Percentiles rank a stretch among this genome's conserved stretches.
phyloP scores from a whole-genome alignment of 1,284 basidiomycete genomes.

The Mycena citricolor region DNA sequence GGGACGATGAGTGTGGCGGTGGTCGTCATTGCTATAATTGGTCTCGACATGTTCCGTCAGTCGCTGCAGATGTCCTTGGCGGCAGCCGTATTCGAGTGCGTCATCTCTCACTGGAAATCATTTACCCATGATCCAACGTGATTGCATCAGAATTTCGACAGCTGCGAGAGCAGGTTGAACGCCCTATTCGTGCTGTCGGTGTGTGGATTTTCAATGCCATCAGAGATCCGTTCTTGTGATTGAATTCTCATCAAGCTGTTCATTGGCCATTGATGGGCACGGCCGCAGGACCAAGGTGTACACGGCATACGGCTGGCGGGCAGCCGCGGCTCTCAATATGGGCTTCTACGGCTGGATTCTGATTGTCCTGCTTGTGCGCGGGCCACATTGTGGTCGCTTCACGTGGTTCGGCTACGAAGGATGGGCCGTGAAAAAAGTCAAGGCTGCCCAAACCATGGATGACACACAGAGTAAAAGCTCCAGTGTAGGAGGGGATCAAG shows the following conservation, averaged over 20 bases:
- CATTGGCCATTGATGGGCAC: conserved; percentile 67
- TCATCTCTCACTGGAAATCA: background rate
- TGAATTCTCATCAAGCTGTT: conserved; percentile 41
- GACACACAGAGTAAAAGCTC: no score
- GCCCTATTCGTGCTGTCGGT: conserved; percentile 62
- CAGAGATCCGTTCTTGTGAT: no score
- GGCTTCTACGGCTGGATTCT: conserved; percentile 50
- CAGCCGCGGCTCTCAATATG: conserved; percentile 50
- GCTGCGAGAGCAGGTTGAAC: conserved; percentile 60
- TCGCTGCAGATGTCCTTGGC: conserved; percentile 45
- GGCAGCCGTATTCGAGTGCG: conserved; percentile 40
- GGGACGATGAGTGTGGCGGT: conserved; percentile 60
- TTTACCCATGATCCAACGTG: background rate
- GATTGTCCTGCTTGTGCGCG: conserved; percentile 45
- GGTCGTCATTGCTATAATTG: conserved; percentile 44
- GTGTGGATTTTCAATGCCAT: no score
- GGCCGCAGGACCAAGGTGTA: conserved; percentile 63
- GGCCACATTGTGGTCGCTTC: conserved; percentile 50
- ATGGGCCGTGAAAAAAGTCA: conserved; percentile 38
- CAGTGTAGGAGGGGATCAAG: no score
- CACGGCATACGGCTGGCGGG: conserved; percentile 58
- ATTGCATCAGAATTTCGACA: conserved; percentile 45
- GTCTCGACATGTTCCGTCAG: conserved; percentile 44
- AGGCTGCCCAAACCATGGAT: no score
- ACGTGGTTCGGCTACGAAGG: conserved; percentile 62